Percentiles rank a stretch among this genome's conserved stretches.
These are phyloP conservation scores for Nannochloropsis gaditana DNA, from an alignment of 108 stramenopile species.

Conservation along the genomic window DNA sequence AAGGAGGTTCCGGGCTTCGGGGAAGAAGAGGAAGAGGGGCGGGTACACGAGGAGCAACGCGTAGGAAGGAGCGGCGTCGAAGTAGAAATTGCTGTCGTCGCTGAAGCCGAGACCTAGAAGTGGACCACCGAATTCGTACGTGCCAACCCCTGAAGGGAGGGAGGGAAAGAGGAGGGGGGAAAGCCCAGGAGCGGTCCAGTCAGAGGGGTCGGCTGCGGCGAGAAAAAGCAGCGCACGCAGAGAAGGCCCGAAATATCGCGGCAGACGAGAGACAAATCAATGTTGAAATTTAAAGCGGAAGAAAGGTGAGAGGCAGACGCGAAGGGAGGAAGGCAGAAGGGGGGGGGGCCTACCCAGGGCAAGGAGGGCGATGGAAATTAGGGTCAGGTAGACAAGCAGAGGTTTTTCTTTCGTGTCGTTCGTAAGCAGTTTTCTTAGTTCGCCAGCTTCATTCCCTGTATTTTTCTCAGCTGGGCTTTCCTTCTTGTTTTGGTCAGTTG, in stretches of 20 bases:
- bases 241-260: background rate
- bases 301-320: background rate
- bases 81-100: background rate
- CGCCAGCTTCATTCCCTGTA: background rate
- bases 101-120: background rate
- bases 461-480: too few species aligned
- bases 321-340: background rate
- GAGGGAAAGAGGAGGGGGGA: background rate
- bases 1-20: background rate
- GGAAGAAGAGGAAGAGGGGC: background rate
- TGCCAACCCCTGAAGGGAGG: background rate
- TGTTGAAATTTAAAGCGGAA: background rate
- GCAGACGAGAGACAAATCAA: background rate
- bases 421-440: background rate
- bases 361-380: background rate
- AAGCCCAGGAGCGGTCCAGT: background rate
- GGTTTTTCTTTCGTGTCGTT: conserved; percentile 12
- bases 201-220: background rate
- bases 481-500: background rate
- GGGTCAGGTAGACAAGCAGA: background rate
- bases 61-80: background rate
- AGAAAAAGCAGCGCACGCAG: background rate
- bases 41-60: background rate
- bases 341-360: background rate
- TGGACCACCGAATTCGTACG: background rate